A percentile compares a stretch with the other conserved stretches of the same genome.
phyloP scores from a whole-genome alignment of 176 grass and related monocot species.

The Leersia perrieri region DNA sequence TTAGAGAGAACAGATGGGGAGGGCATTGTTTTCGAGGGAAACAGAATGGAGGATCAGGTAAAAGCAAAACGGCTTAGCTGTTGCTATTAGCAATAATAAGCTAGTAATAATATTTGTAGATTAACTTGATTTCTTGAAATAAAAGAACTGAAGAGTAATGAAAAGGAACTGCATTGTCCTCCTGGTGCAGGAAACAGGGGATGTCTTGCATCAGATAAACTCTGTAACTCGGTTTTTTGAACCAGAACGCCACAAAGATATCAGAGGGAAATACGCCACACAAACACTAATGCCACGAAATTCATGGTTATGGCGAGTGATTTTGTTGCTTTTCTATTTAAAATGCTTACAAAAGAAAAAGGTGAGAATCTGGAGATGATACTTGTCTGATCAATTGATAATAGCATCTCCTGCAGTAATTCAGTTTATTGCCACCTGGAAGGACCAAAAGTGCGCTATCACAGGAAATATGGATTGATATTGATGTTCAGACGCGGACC shows the following conservation, averaged over 20 bases:
- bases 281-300: not conserved
- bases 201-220: not conserved
- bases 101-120: not conserved
- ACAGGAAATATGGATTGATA: not conserved
- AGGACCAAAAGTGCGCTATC: not conserved
- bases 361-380: constrained; percentile 3
- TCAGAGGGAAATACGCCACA: not conserved
- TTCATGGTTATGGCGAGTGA: constrained; percentile 9
- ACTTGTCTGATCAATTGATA: not conserved
- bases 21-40: not conserved
- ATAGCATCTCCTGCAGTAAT: not conserved
- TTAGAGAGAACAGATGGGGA: no score
- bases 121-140: not conserved
- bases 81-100: not conserved
- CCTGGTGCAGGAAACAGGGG: not conserved
- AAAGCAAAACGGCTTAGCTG: not conserved
- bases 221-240: not conserved
- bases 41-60: no score
- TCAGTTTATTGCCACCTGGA: constrained; percentile 38
- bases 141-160: not conserved
- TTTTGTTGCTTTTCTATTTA: constrained; percentile 15
- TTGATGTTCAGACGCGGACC: constrained; percentile 62
- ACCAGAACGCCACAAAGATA: not conserved
- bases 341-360: constrained; percentile 13
- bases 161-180: not conserved